Percentiles rank a stretch among this genome's conserved stretches.
Conservation (phyloP, 1,139 yeast genomes). For the Lodderomyces margitis region DNA sequence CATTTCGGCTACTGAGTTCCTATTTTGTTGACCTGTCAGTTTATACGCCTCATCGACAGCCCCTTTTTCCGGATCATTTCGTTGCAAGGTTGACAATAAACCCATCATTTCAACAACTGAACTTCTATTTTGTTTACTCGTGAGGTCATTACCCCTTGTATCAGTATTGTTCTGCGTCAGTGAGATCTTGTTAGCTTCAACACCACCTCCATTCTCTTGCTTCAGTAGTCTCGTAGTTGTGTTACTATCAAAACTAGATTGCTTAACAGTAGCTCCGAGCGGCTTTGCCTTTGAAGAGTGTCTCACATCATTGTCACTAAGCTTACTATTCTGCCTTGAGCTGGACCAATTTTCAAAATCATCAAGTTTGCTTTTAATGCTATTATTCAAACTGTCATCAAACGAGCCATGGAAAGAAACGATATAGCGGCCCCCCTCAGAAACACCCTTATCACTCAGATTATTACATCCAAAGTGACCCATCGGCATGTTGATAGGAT, state of each 20-base stretch:
- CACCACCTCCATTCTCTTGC: not conserved
- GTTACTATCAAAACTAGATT: too few species aligned
- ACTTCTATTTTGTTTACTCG: constrained; percentile 11
- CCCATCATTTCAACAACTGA: constrained; percentile 23
- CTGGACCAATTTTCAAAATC: constrained; percentile 16
- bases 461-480: not conserved
- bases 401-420: constrained; percentile 34
- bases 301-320: not conserved
- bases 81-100: constrained; percentile 14
- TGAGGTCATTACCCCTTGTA: constrained; percentile 8
- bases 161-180: constrained; percentile 15
- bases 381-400: constrained; percentile 25
- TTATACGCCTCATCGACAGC: not conserved
- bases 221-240: too few species aligned
- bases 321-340: not conserved
- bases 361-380: constrained; percentile 18
- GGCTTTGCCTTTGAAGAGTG: not conserved
- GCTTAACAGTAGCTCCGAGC: not conserved
- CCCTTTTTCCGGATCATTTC: not conserved
- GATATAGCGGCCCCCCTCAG: not conserved
- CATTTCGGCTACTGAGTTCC: constrained; percentile 22
- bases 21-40: constrained; percentile 2
- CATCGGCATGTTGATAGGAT: constrained; percentile 7
- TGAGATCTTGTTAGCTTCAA: constrained; percentile 5
- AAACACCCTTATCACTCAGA: not conserved